Evolutionary conservation across 176 grass and related monocot genomes (phyloP).

Genomic region (Rhynchospora tenuis): DNA sequence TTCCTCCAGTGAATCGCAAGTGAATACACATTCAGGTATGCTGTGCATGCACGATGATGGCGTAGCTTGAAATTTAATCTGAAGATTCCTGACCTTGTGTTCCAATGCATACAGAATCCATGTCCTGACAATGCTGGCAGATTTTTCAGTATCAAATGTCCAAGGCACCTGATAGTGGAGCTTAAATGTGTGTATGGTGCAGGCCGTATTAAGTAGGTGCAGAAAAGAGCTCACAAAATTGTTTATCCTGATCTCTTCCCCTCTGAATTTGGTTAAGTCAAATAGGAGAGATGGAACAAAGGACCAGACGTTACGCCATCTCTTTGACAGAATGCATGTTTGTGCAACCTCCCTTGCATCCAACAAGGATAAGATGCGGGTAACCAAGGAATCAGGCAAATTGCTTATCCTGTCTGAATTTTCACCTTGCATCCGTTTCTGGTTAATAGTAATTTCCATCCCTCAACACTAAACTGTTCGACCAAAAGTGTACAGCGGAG

Average conservation of each 20-base stretch:
- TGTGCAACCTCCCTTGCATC: neutral
- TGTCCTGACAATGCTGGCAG: too few relatives aligned
- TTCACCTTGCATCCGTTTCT: too few relatives aligned
- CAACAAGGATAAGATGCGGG: neutral
- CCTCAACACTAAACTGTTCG: too few relatives aligned
- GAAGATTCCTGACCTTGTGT: too few relatives aligned
- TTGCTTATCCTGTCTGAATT: neutral
- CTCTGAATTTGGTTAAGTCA: neutral
- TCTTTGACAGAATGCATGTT: neutral
- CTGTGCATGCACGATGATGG: too few relatives aligned
- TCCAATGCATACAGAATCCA: too few relatives aligned
- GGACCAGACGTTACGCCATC: neutral
- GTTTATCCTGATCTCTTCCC: neutral
- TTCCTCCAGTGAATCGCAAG: too few relatives aligned
- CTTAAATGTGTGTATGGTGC: neutral
- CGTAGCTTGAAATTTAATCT: too few relatives aligned
- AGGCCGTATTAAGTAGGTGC: neutral
- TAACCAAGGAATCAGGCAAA: neutral
- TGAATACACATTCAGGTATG: too few relatives aligned
- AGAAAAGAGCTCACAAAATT: neutral
- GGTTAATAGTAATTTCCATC: too few relatives aligned
- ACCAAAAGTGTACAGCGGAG: too few relatives aligned
- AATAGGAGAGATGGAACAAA: neutral
- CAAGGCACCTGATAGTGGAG: neutral
- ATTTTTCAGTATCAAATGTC: too few relatives aligned